Base-by-base conservation (phyloP, 1,139 yeast species). In the Geotrichum macrosporum region DNA sequence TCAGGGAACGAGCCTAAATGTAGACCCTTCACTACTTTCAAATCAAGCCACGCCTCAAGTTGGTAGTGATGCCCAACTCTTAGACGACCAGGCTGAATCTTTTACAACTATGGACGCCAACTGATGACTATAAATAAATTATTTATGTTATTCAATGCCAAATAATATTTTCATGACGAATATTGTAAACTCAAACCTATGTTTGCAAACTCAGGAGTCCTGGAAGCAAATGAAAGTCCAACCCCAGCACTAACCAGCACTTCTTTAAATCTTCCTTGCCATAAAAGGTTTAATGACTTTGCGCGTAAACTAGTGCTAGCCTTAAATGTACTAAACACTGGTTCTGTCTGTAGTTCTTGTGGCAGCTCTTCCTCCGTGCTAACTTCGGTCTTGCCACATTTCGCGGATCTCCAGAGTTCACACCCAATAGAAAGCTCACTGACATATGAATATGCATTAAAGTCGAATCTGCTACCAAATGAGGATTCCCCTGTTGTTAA, bases 241-340 rank as follows among this genome's bases (percentile, higher is more conserved):
- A 81, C 73, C 0, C 97, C 97, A 1, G 92, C 76, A 46, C 88
- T 80, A 4, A 89, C 72, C 45, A 92, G 64, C 58, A 92, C 83
- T 44, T 87, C 95, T 58, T 84, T 80, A 58, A 78, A 77, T 53
- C 85, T 75, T 0, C 97, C 96, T 60, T 86, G 96, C 96, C 97
- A 92, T 32, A 86, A 66, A 4, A 88, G 47, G 50, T 78, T 80
- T 6, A 85, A 58, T 50, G 77, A 73, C 54, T 73, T 75, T 50
- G 81, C 84, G 42, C 77, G 78, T 20, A 86, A 57, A 43, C 89
- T 81, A 0, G 95, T 78, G 46, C 92, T 77, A 2, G 83, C 67
- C 62, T 87, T 89, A 55, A 88, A 65, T 10, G 87, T 94, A 51
- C 86, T 81, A 0, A 82, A 72, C 56, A 81, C 81, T 43, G 58